Conservation (phyloP, 495 filamentous ascomycete genomes). For the Xylaria curta region DNA sequence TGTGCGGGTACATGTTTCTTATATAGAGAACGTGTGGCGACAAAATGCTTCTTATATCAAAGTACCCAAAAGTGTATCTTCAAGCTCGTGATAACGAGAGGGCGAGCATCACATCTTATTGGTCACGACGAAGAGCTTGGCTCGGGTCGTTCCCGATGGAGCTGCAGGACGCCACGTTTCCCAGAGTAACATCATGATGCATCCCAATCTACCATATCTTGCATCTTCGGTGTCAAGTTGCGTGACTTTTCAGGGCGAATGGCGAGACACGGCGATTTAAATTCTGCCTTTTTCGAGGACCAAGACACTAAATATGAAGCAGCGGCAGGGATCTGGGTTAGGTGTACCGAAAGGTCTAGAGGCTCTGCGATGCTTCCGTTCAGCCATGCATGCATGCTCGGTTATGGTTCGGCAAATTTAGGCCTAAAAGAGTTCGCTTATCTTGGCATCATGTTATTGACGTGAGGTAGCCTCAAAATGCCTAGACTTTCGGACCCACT, state of each 20-base stretch:
- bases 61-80: background rate
- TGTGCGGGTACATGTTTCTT: background rate
- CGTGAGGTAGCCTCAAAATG: conserved; percentile 6
- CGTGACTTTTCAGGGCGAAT: conserved; percentile 17
- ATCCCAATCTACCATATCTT: conserved; percentile 12
- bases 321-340: background rate
- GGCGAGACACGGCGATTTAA: conserved; percentile 8
- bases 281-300: background rate
- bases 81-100: conserved; percentile 8
- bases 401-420: conserved; percentile 9
- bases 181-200: background rate
- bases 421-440: conserved; percentile 1
- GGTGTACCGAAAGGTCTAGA: background rate
- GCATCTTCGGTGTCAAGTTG: conserved; percentile 18
- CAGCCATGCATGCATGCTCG: conserved; percentile 8
- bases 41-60: background rate
- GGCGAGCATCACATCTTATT: conserved; percentile 19
- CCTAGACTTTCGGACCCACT: conserved; percentile 5
- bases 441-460: conserved; percentile 9
- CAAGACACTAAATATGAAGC: background rate
- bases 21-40: conserved; percentile 12
- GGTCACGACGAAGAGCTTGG: background rate
- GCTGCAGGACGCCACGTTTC: conserved; percentile 4
- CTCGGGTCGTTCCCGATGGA: background rate
- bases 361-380: conserved; percentile 7